Evolutionary conservation across 257 asterid genomes (phyloP).

Genomic region (Nicotiana tabacum): DNA sequence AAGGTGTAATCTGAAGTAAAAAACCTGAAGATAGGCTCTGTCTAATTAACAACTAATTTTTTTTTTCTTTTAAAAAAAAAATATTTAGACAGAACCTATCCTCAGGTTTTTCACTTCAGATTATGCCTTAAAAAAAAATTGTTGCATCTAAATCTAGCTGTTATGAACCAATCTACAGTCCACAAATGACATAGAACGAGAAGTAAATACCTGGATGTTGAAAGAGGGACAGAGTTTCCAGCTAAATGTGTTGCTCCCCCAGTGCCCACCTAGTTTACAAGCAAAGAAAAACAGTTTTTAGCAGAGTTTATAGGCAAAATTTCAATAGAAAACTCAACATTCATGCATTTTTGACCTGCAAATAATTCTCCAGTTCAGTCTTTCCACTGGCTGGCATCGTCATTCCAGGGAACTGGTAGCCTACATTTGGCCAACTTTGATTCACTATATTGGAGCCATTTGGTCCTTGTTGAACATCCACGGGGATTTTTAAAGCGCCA

Average conservation of each 20-base stretch:
- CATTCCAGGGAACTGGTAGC: conserved; percentile 69
- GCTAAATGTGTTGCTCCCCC: conserved; percentile 39
- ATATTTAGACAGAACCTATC: neutral
- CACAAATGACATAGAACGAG: neutral
- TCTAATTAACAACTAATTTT: neutral
- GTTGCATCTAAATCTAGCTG: neutral
- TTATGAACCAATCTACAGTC: neutral
- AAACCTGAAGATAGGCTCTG: neutral
- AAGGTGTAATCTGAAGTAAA: neutral
- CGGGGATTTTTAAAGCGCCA: conserved; percentile 42
- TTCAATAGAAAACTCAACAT: neutral
- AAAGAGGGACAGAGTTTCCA: conserved; percentile 49
- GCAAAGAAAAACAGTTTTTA: conserved; percentile 14
- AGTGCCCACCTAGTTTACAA: conserved; percentile 54
- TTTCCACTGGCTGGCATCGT: conserved; percentile 56
- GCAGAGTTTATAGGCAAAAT: neutral
- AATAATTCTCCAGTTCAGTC: conserved; percentile 41
- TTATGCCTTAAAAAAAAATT: neutral
- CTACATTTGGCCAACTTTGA: conserved; percentile 67
- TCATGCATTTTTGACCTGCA: conserved; percentile 47
- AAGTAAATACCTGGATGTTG: conserved; percentile 49
- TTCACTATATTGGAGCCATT: conserved; percentile 43
- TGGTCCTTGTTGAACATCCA: conserved; percentile 41
- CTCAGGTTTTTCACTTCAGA: neutral
- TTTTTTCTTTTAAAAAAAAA: no score